A percentile compares a stretch with the other conserved stretches of the same genome.
phyloP scores from a whole-genome alignment of 225 moss, liverwort and hornwort species.

The Sphagnum contortum region DNA sequence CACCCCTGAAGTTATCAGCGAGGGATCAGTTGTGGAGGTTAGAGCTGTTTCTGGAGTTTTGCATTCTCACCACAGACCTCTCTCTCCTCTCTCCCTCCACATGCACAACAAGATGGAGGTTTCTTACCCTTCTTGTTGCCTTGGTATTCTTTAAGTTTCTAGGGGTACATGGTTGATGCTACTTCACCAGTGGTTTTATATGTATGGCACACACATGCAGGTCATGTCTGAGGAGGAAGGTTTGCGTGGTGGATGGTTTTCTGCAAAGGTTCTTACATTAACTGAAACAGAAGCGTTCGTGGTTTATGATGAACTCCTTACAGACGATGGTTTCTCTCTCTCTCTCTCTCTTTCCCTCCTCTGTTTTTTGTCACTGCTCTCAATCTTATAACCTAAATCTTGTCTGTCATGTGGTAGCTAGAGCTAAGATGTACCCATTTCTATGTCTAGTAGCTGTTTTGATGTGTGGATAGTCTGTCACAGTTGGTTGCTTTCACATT shows the following conservation, averaged over 20 bases:
- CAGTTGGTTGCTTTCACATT: neutral
- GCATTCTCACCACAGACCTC: neutral
- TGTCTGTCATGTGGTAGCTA: neutral
- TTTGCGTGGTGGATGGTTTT: slow-evolving; percentile 55
- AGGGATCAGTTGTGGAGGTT: slow-evolving; percentile 52
- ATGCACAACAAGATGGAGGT: no score
- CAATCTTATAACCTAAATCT: neutral
- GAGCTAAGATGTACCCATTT: no score
- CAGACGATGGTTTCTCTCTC: slow-evolving; percentile 37
- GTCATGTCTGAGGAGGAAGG: slow-evolving; percentile 55
- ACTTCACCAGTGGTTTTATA: neutral
- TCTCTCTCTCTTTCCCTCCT: neutral
- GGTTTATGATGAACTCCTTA: slow-evolving; percentile 42
- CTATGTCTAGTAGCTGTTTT: neutral
- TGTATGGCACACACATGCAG: slow-evolving; percentile 18
- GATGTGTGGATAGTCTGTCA: neutral
- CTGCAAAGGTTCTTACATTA: slow-evolving; percentile 30
- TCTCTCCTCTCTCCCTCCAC: neutral
- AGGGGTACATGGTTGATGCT: neutral
- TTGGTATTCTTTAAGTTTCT: neutral
- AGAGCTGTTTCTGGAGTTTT: neutral
- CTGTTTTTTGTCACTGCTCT: neutral
- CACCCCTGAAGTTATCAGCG: slow-evolving; percentile 11
- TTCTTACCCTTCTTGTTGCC: neutral
- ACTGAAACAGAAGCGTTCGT: slow-evolving; percentile 35